Evolutionary conservation across 228 moss, liverwort and hornwort species (phyloP), one percentile per base, ranked within the genome.

Genomic region (Sphagnum magellanicum): DNA sequence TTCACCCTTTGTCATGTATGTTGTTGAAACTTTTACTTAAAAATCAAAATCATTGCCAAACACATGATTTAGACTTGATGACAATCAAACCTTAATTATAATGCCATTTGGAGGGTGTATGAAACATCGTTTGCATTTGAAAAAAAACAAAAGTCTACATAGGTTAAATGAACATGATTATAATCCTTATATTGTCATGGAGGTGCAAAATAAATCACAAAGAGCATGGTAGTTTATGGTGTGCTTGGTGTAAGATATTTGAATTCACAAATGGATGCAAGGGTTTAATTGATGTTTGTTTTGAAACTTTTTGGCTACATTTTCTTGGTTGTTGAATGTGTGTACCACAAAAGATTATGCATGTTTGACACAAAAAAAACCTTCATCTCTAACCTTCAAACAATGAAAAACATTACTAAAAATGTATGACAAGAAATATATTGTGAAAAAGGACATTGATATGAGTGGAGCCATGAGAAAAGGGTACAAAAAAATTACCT

Each of bases 1-100:
- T 68, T 62, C 64, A 46, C 70, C 74, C 68, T 92, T 87, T 66
- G 73, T 9, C 48, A 68, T 63, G 50, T 67, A 72, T 72, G 79
- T 82, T 70, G 74, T 75, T 63, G 79, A 58, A 83, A 75, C 72
- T 74, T 69, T 77, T 32, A 32, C 10, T 61, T 66, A 60, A 16
- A 16, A 57, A 32, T 67, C 57, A 71, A 53, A 1, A 63, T 32
- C 32, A 32, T 32, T 32, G 32, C 32, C 48, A 32, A 1, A 60
- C 16, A 67, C 4, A 32, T 17, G 71, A 75, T 10, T 57, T 71
- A 70, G 69, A 50, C 55, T 8, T 11, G 9, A 52, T 48, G 53
- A 49, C 13, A 48, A 50, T 10, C 5, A 72, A 16, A 65, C 55
- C 6, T 50, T 16, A 63, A 72, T 57, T 59, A 4, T 10, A 8